Evolutionary conservation across 306 rosid genomes (phyloP).

Genomic region (Pyrus bretschneideri): DNA sequence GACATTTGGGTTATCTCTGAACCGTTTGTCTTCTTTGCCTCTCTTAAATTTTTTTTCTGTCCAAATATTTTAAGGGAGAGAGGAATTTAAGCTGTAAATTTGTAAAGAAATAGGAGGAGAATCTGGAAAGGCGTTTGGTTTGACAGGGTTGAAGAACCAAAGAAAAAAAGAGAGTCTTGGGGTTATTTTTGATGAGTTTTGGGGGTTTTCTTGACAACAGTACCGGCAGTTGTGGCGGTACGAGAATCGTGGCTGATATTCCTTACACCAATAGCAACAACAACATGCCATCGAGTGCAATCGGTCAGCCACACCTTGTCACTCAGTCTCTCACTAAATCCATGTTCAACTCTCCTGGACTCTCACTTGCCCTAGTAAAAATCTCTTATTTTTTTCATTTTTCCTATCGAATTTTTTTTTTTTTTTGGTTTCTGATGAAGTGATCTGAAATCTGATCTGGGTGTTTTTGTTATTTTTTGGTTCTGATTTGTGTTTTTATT

Average conservation of each 20-base stretch:
- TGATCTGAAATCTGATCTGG: not conserved
- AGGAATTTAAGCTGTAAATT: not conserved
- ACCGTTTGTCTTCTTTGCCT: slow-evolving; percentile 48
- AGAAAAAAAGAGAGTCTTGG: not conserved
- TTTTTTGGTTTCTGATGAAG: not conserved
- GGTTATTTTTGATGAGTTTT: slow-evolving; percentile 75
- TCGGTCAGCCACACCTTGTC: slow-evolving; percentile 63
- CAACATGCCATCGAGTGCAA: slow-evolving; percentile 65
- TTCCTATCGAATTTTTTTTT: not conserved
- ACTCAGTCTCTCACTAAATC: slow-evolving; percentile 79
- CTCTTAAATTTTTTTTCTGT: not conserved
- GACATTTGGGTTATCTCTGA: slow-evolving; percentile 41
- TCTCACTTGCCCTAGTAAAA: slow-evolving; percentile 81
- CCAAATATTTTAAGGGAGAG: not conserved
- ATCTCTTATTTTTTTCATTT: not conserved
- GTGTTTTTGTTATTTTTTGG: not conserved
- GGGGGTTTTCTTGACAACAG: slow-evolving; percentile 76
- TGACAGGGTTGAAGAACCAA: not conserved
- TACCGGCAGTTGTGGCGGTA: slow-evolving; percentile 50
- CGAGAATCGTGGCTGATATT: slow-evolving; percentile 56
- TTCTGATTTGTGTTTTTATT: not conserved
- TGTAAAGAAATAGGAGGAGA: not conserved
- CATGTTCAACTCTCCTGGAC: slow-evolving; percentile 87
- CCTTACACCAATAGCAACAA: slow-evolving; percentile 36
- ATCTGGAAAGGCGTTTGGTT: not conserved